These are phyloP conservation scores for Hirsutella thompsonii DNA, from an alignment of 2,329 filamentous ascomycete genomes.

Conservation along the genomic window DNA sequence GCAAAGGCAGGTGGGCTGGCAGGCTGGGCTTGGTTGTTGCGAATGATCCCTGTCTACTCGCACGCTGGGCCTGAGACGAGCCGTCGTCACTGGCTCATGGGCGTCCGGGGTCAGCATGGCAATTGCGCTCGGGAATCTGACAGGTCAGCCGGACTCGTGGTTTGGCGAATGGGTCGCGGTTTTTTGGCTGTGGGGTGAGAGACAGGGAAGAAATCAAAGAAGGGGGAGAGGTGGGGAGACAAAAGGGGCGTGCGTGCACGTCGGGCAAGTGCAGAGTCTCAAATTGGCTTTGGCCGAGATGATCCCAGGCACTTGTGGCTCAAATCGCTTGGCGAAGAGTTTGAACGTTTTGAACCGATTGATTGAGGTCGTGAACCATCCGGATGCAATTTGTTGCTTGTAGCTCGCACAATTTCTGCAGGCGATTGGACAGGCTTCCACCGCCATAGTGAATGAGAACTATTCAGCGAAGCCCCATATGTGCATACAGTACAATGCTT, in stretches of 20 bases:
- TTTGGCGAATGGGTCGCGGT: not conserved
- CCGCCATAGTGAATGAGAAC: no score
- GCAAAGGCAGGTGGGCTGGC: not conserved
- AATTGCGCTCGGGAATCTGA: conserved; percentile 11
- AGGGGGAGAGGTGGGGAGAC: not conserved
- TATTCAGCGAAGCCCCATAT: no score
- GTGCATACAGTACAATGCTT: no score
- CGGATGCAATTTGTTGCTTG: no score
- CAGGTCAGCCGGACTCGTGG: conserved; percentile 9
- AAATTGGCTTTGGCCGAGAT: no score
- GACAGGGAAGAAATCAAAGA: not conserved
- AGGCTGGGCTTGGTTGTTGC: not conserved
- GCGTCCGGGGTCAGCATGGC: conserved; percentile 5
- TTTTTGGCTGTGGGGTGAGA: not conserved
- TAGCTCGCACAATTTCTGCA: no score
- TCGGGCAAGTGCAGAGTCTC: no score
- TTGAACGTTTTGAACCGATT: no score
- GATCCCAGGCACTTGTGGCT: no score
- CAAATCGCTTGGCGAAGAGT: no score
- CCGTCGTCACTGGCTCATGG: conserved; percentile 5
- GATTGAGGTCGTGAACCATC: no score
- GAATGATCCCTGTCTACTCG: not conserved
- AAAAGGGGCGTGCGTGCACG: not conserved
- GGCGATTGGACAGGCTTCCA: no score
- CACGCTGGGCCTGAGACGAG: conserved; percentile 1